Percentiles rank a stretch among this genome's conserved stretches.
Evolutionary conservation across 2,329 filamentous ascomycete species (phyloP).

Genomic region (Neonectria coccinea): DNA sequence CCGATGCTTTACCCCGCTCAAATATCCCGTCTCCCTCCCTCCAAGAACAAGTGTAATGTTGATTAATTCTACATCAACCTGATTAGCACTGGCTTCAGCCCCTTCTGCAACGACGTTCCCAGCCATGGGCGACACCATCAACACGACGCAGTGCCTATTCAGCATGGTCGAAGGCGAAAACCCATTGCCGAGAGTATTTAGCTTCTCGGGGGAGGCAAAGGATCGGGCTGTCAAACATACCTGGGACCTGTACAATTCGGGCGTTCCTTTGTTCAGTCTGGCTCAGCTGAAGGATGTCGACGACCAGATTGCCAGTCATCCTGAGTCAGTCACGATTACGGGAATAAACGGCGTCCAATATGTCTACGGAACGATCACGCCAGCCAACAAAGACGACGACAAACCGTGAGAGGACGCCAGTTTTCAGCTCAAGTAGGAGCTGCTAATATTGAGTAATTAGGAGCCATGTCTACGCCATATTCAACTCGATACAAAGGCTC

Average conservation of each 20-base stretch:
- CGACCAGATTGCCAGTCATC: not conserved
- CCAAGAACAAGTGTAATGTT: not conserved
- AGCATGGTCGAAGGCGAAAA: not conserved
- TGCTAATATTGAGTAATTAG: not conserved
- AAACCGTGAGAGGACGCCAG: not conserved
- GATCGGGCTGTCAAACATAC: not conserved
- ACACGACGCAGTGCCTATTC: not conserved
- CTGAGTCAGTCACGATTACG: not conserved
- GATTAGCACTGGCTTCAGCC: not conserved
- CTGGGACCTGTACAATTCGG: not conserved
- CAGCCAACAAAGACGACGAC: not conserved
- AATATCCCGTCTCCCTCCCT: not conserved
- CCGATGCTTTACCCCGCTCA: not conserved
- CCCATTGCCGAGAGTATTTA: not conserved
- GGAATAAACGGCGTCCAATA: not conserved
- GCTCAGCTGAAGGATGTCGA: not conserved
- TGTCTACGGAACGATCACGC: accelerated
- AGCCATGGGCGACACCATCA: not conserved
- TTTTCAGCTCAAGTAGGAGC: no score
- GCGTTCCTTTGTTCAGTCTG: not conserved
- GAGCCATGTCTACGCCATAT: not conserved
- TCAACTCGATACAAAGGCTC: not conserved
- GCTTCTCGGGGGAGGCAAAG: not conserved
- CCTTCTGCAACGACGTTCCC: not conserved
- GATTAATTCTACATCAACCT: no score